Percentiles rank a stretch among this genome's conserved stretches.
These are phyloP conservation scores for Daldinia concentrica DNA, from an alignment of 495 filamentous ascomycete genomes.

Conservation along the genomic window DNA sequence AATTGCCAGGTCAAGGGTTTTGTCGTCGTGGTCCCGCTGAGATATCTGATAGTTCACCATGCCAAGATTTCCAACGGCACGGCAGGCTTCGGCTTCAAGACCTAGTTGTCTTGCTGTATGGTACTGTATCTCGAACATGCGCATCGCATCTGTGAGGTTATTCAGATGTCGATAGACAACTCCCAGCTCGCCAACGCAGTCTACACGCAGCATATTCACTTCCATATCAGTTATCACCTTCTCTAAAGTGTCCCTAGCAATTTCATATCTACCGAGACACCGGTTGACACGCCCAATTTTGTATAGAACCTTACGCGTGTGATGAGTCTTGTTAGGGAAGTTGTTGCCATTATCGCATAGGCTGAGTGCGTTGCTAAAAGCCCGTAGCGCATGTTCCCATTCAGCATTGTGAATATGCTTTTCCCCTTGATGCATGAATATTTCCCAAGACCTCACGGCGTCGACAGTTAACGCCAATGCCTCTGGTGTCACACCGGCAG, in stretches of 20 bases:
- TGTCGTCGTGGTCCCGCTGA: slow-evolving; percentile 12
- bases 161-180: slow-evolving; percentile 46
- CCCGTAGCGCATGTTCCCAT: slow-evolving; percentile 6
- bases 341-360: slow-evolving; percentile 1
- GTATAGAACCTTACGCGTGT: slow-evolving; percentile 13
- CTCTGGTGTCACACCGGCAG: slow-evolving; percentile 10
- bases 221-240: slow-evolving; percentile 5
- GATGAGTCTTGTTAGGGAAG: slow-evolving; percentile 3
- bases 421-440: slow-evolving; percentile 14
- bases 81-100: slow-evolving; percentile 35
- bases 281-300: slow-evolving; percentile 39
- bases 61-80: slow-evolving; percentile 49
- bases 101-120: slow-evolving; percentile 34
- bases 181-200: slow-evolving; percentile 42
- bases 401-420: slow-evolving; percentile 1
- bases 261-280: slow-evolving; percentile 37
- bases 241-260: slow-evolving; percentile 26
- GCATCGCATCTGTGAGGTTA: slow-evolving; percentile 37
- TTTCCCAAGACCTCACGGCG: slow-evolving; percentile 23
- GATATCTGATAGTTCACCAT: slow-evolving; percentile 48
- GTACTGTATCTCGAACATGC: slow-evolving; percentile 40
- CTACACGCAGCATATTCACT: not conserved
- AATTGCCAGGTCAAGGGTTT: slow-evolving; percentile 12
- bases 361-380: slow-evolving; percentile 3
- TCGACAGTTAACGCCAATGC: slow-evolving; percentile 24